These are phyloP conservation scores for Favolaschia claudopus DNA, from an alignment of 768 basidiomycete species.

Conservation along the genomic window DNA sequence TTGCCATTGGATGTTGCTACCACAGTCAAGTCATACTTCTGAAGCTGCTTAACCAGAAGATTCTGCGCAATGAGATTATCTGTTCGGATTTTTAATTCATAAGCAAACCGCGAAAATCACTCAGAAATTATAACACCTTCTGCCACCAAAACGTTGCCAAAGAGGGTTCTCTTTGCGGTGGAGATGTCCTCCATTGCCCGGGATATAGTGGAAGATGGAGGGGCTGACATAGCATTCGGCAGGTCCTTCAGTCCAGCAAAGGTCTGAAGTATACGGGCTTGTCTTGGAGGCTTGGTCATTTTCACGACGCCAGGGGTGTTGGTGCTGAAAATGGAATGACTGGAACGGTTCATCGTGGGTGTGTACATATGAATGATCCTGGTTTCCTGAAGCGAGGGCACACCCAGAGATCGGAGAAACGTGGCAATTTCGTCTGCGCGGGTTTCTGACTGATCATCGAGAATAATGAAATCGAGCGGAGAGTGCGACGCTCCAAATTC, in stretches of 20 bases:
- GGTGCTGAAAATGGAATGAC: slow-evolving; percentile 58
- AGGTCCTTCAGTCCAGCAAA: slow-evolving; percentile 67
- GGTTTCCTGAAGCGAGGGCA: slow-evolving; percentile 53
- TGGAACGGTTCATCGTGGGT: slow-evolving; percentile 66
- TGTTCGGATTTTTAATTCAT: no score
- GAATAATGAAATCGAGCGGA: slow-evolving; percentile 67
- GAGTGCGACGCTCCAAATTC: slow-evolving; percentile 36
- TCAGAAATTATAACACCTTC: slow-evolving; percentile 55
- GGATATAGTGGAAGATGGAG: slow-evolving; percentile 44
- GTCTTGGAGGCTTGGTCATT: slow-evolving; percentile 77
- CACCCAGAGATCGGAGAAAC: slow-evolving; percentile 50
- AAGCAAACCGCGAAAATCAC: not conserved
- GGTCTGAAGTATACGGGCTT: slow-evolving; percentile 63
- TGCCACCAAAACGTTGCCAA: slow-evolving; percentile 73
- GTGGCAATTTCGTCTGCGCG: slow-evolving; percentile 64
- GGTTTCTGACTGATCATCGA: slow-evolving; percentile 71
- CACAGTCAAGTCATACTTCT: slow-evolving; percentile 67
- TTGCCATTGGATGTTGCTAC: slow-evolving; percentile 71
- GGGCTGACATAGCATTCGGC: slow-evolving; percentile 50
- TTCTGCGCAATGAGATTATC: slow-evolving; percentile 78
- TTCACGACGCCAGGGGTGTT: slow-evolving; percentile 64
- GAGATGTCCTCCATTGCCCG: slow-evolving; percentile 56
- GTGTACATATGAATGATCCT: slow-evolving; percentile 78
- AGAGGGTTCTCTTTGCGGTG: slow-evolving; percentile 60
- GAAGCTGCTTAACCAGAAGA: slow-evolving; percentile 70